Base-by-base conservation (phyloP, 371 early-diverging fungal genomes). In the Mucor lusitanicus region DNA sequence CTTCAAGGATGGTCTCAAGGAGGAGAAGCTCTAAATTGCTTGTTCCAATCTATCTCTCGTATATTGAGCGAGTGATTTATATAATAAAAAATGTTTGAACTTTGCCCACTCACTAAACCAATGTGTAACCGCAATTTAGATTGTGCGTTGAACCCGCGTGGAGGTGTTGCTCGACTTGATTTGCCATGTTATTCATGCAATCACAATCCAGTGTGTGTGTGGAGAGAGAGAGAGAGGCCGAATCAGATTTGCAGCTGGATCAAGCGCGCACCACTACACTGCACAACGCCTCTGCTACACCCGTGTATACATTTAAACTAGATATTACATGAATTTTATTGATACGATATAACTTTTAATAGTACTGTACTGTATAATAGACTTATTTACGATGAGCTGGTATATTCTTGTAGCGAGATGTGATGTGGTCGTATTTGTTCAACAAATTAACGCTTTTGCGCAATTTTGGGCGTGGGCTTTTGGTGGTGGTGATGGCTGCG, bases 1-100 rank as follows among this genome's bases (percentile, higher is more conserved):
- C 89, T 95, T 93, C 91, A 94, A 90, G 88, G 93, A 94, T 80
- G 96, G 94, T 82, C 86, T 97, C 73, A 89, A 85, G 81, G 71
- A 70, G 50, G 77, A 85, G 81, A 96, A 96, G 90, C 84, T 93
- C 61, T 82, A 82, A 82, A 71, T 75, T 63, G 27, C 21, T 54
- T 54, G 32, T 21, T 54, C 25, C 27, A 13, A 37, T 27, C 53
- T 6, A 53, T 25, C 53, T 25, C 27, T 53, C 11, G 46, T 25
- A 15, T 25, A 13, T 27, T 11, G 13, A 17, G 40, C 53, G 27
- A 25, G 27, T 53, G 23, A 21, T 3, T 33, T 8, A 35, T 35
- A 40, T 53, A 53, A 53, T 53, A 53, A 53, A 50, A 53, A 25
- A 13, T 27, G 3, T 25, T 15, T 13, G 11, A 13, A 50, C 23